A percentile compares a stretch with the other conserved stretches of the same genome.
Conservation (phyloP, 257 asterid genomes). For the Parsonsia alboflavescens region DNA sequence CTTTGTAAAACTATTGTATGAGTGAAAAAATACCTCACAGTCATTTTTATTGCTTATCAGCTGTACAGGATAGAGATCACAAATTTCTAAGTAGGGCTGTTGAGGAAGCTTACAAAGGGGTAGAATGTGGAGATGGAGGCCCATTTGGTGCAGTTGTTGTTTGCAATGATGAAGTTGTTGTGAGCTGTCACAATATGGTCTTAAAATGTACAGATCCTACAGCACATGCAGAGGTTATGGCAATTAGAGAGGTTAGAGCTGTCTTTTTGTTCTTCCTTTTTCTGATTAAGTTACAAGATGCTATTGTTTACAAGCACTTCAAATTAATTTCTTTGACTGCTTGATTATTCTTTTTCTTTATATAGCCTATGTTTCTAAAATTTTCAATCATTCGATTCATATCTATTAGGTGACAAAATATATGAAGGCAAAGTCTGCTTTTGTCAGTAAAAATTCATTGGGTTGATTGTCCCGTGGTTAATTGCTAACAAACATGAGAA, state of each 20-base stretch:
- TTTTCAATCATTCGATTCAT: neutral
- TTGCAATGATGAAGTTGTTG: slow-evolving; percentile 71
- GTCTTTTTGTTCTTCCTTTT: neutral
- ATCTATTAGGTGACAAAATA: neutral
- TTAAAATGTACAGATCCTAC: slow-evolving; percentile 78
- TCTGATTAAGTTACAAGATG: no score
- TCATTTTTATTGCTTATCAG: slow-evolving; percentile 33
- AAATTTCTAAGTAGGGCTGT: slow-evolving; percentile 83
- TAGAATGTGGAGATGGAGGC: slow-evolving; percentile 92
- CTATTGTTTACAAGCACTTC: neutral
- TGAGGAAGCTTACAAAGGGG: slow-evolving; percentile 97
- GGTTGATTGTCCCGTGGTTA: neutral
- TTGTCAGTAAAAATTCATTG: neutral
- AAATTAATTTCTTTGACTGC: neutral
- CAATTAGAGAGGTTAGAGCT: slow-evolving; percentile 86
- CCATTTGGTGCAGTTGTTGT: slow-evolving; percentile 99
- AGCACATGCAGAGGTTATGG: slow-evolving; percentile 99
- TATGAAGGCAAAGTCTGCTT: neutral
- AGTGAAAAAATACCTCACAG: neutral
- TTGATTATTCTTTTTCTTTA: neutral
- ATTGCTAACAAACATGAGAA: neutral
- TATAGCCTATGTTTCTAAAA: neutral
- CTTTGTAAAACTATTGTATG: neutral
- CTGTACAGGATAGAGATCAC: slow-evolving; percentile 88
- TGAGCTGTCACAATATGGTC: slow-evolving; percentile 94